Evolutionary conservation across 345 rosid species (phyloP), one percentile per base, ranked within the genome.

Genomic region (Salix exigua): DNA sequence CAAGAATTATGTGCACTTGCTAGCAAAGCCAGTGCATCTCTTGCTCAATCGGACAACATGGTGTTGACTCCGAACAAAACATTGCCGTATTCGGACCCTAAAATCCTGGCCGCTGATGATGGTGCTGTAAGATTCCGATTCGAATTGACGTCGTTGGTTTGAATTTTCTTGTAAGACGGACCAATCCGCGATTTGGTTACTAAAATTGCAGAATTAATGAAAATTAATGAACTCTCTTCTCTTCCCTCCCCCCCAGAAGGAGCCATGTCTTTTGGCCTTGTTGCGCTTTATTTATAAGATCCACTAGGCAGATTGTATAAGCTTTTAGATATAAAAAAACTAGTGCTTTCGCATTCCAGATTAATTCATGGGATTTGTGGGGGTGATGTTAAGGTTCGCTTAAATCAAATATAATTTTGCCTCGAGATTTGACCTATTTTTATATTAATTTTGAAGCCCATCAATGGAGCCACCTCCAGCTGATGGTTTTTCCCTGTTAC

Each of bases 1-100:
- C 83, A 78, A 44, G 83, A 87, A 3, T 44, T 89, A 19, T 81
- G 92, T 44, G 75, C 46, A 7, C 84, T 87, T 0, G 92, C 91
- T 33, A 62, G 67, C 37, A 86, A 86, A 79, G 90, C 92, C 2
- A 86, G 84, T 14, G 26, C 72, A 8, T 82, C 84, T 0, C 65
- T 88, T 2, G 21, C 81, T 28, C 75, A 16, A 0, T 23, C 68
- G 19, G 72, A 60, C n/a, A n/a, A 23, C 17, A 9, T 44, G 16
- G 48, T n/a, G 23, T 19, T 7, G n/a, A 40, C 64, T 2, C 66
- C 79, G 30, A 37, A 6, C 16, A 72, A 70, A 50, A 6, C 18
- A 21, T 3, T 17, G 31, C n/a, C 48, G 7, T 33, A 40, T 60
- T 18, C 62, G 5, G 37, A 62, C 5, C 13, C 25, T 40, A 11